Evolutionary conservation across 2,329 filamentous ascomycete genomes (phyloP), one percentile per base, ranked within the genome.

Genomic region (Pseudogymnoascus sp.): DNA sequence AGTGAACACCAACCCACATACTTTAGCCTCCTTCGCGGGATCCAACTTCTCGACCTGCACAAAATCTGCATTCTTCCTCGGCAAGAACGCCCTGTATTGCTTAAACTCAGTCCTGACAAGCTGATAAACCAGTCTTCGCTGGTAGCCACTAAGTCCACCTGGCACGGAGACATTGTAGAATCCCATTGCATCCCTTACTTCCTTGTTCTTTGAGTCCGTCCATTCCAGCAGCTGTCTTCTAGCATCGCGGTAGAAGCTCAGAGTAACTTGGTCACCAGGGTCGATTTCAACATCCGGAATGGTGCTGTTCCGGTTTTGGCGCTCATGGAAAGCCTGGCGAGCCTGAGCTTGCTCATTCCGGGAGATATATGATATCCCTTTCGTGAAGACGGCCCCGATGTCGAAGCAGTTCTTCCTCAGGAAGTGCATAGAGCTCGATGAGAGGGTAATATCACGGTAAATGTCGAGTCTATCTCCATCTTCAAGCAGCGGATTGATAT

Each of bases 81-180:
- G n/a, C 18, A 36, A 25, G 62, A 70, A 69, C 5, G 65, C 64
- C 55, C 67, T 60, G 13, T 67, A 66, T 4, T 59, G 59, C 1
- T 79, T 78, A 58, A 78, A 89, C 65, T 88, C 85, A 12, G 79
- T 79, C 10, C 83, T 78, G n/a, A 89, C 78, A 10, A 88, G 75
- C 67, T 88, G 85, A 68, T 89, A 83, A 0, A 89, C 79, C 5
- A 89, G 76, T 35, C 84, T 78, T 70, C 86, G 84, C 69, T 89
- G 85, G 67, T 82, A 88, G 0, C 79, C 77, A 64, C 79, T 84
- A 27, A 86, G 69, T 8, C 71, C 68, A 15, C 64, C 65, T 3
- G 73, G 68, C 12, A 73, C 72, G 3, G 76, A 74, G 29, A 82
- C 75, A 63, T 81, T 82, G 63, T 80, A 71, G 64, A 75, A 80